Conservation (phyloP, 495 filamentous ascomycete species). For the Aspergillus heteromorphus region DNA sequence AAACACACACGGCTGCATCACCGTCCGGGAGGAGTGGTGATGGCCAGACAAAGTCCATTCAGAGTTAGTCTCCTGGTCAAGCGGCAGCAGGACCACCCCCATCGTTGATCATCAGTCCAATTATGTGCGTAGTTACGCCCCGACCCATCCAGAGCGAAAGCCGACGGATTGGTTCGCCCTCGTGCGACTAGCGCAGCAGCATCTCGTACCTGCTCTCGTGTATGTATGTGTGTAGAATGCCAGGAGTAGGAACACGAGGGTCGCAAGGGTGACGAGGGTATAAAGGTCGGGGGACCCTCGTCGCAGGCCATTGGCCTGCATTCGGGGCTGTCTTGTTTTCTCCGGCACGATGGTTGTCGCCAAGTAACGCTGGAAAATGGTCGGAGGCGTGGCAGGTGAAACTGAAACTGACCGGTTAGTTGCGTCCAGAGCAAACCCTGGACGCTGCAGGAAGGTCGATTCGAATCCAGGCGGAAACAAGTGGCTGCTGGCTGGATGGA, state of each 20-base stretch:
- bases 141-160: background rate
- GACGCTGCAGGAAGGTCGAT: background rate
- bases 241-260: background rate
- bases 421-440: background rate
- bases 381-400: background rate
- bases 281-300: background rate
- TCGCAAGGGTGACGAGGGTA: background rate
- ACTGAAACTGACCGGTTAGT: background rate
- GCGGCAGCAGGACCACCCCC: background rate
- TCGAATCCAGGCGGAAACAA: background rate
- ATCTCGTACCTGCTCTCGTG: constrained; percentile 1
- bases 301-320: background rate
- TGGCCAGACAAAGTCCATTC: too few species aligned
- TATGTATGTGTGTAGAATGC: background rate
- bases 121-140: background rate
- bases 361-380: background rate
- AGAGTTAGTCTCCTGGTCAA: too few species aligned
- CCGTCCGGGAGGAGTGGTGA: too few species aligned
- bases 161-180: constrained; percentile 1
- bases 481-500: background rate
- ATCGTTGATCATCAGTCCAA: background rate
- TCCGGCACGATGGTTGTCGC: background rate
- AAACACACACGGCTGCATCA: too few species aligned
- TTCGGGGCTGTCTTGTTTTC: background rate
- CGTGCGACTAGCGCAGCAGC: constrained; percentile 3